A percentile compares a stretch with the other conserved stretches of the same genome.
phyloP scores from a whole-genome alignment of 192 early-diverging fungal species.

The Chytriomyces hyalinus region DNA sequence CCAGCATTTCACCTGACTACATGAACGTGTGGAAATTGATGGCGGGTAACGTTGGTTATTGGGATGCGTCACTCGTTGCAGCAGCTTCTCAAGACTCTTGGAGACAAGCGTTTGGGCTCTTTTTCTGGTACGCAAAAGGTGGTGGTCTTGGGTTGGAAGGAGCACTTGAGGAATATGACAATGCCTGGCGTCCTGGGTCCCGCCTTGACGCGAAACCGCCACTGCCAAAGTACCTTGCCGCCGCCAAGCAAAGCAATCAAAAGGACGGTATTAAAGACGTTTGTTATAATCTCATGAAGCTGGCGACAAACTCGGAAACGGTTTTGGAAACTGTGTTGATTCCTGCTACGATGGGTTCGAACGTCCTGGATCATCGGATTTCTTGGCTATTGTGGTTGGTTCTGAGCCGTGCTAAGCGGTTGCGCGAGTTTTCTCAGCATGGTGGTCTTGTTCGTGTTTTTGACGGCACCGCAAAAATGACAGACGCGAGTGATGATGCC shows the following conservation, averaged over 20 bases:
- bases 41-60: constrained; percentile 42
- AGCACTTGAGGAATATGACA: constrained; percentile 46
- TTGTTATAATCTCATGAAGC: constrained; percentile 75
- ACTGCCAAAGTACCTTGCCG: not conserved
- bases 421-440: constrained; percentile 50
- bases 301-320: constrained; percentile 56
- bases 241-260: not conserved
- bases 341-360: constrained; percentile 61
- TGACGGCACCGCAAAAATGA: not conserved
- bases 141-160: constrained; percentile 42
- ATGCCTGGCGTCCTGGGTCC: constrained; percentile 23
- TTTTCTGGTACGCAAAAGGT: constrained; percentile 59
- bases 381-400: constrained; percentile 70
- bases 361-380: constrained; percentile 70
- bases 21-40: constrained; percentile 50
- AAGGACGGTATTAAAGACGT: constrained; percentile 53
- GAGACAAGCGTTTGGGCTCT: constrained; percentile 56
- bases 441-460: not conserved
- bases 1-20: constrained; percentile 34
- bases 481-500: not conserved
- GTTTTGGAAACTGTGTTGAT: constrained; percentile 65
- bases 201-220: constrained; percentile 5
- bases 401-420: constrained; percentile 47
- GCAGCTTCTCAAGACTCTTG: constrained; percentile 37
- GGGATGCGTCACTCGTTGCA: constrained; percentile 36